A percentile compares a stretch with the other conserved stretches of the same genome.
Evolutionary conservation across 1,284 basidiomycete species (phyloP).

Genomic region (Apiotrichum montevideense): DNA sequence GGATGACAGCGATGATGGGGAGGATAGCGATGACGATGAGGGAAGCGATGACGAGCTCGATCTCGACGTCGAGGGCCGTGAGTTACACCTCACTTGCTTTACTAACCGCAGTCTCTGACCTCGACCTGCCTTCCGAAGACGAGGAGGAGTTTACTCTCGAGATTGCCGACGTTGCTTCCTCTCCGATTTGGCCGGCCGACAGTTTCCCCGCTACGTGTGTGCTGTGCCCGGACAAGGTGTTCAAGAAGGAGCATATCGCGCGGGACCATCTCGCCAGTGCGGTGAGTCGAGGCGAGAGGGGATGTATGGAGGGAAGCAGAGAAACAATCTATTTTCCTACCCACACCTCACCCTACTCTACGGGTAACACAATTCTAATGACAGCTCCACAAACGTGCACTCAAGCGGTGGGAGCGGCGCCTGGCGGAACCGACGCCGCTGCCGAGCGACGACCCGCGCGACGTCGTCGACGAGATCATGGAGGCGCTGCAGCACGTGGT

Average conservation of each 20-base stretch:
- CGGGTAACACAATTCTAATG: background rate
- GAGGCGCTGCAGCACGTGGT: background rate
- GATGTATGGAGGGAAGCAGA: too few species aligned
- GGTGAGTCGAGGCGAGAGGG: constrained; percentile 40
- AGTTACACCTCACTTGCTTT: constrained; percentile 6
- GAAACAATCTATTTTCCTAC: too few species aligned
- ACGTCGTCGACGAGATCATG: constrained; percentile 27
- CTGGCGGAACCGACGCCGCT: constrained; percentile 9
- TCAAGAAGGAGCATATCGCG: constrained; percentile 62
- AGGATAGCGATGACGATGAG: background rate
- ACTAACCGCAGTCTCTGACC: background rate
- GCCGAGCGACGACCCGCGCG: constrained; percentile 22
- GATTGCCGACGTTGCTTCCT: constrained; percentile 56
- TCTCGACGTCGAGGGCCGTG: background rate
- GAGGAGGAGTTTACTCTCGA: constrained; percentile 50
- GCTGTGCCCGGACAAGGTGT: constrained; percentile 64
- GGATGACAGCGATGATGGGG: constrained; percentile 5
- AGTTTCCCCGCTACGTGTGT: constrained; percentile 57
- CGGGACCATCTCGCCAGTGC: constrained; percentile 59
- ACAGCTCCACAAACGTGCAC: constrained; percentile 28
- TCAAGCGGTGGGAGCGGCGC: constrained; percentile 24
- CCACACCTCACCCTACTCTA: constrained; percentile 10
- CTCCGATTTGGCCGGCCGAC: constrained; percentile 52
- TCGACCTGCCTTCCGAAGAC: background rate
- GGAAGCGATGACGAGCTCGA: background rate